Base-by-base conservation (phyloP, 2,329 filamentous ascomycete species). In the Epichloe gansuensis region DNA sequence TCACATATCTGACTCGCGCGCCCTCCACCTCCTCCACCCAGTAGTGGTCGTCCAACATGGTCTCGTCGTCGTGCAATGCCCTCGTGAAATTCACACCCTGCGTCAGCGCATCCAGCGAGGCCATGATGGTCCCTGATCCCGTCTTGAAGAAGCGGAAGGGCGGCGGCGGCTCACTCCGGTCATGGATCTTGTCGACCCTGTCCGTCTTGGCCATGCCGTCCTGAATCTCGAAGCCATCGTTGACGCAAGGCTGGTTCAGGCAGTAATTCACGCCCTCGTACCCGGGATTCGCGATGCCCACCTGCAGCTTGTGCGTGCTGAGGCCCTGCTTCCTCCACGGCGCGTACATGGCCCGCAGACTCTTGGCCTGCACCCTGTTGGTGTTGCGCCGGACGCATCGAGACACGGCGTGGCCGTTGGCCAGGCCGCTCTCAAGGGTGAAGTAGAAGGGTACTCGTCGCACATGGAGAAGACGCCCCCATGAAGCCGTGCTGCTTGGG, bases 221-320 rank as follows among this genome's bases (percentile, higher is more conserved):
- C 45, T 53, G 52, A 4, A 53, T 31, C 43, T 53, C 38, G 31
- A 53, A 38, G 17, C 47, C 47, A 12, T 53, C 52, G 12, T 46
- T 50, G 5, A 50, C 17, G 15, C 52, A 53, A 6, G 52, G 47
- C 47, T 50, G 47, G n/a, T 53, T 50, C 21, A 53, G n/a, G 17
- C 52, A 50, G 35, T 53, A 53, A 12, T 50, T 53, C 15, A 46
- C 46, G 21, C 39, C 46, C n/a, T 12, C 9, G 15, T 8, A 4
- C 7, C 46, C 45, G n/a, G 51, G 51, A 39, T 48, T 35, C 39
- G 28, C 38, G 5, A 52, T 21, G 6, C 25, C 51, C 3, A 52
- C 17, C 39, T 25, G 38, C 46, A 52, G 3, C 39, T 5, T 31
- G 45, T 37, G 39, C 7, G 17, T 43, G 7, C 23, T 5, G 11